phyloP scores from a whole-genome alignment of 805 yeast genomes.

The Monosporozyma servazzii region DNA sequence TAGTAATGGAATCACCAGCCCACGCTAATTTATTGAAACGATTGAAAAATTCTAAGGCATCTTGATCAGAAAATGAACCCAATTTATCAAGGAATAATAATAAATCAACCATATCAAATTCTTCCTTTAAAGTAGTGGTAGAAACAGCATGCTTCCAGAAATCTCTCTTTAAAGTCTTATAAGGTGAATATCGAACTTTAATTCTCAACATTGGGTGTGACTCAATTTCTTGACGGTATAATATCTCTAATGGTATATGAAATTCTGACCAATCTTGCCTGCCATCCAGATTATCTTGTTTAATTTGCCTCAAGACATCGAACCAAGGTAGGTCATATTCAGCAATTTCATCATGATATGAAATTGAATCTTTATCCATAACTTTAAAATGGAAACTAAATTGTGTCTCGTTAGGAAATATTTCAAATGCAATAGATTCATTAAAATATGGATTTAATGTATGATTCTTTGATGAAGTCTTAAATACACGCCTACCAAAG shows the following conservation, averaged over 20 bases:
- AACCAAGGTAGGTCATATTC: constrained; percentile 46
- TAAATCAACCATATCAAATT: constrained; percentile 44
- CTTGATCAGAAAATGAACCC: constrained; percentile 42
- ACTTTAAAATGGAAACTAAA: constrained; percentile 64
- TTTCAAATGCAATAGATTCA: constrained; percentile 72
- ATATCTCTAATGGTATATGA: not conserved
- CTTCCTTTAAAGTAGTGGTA: constrained; percentile 37
- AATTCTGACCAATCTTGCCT: constrained; percentile 23
- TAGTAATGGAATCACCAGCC: constrained; percentile 43
- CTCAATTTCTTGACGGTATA: constrained; percentile 12
- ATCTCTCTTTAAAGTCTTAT: constrained; percentile 50
- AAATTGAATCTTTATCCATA: constrained; percentile 74
- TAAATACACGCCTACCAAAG: constrained; percentile 77
- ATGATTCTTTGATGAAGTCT: constrained; percentile 79
- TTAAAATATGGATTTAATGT: constrained; percentile 74
- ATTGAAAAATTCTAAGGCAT: constrained; percentile 46
- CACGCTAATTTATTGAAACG: constrained; percentile 38
- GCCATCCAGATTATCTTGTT: not conserved
- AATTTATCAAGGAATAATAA: constrained; percentile 47
- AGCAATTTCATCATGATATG: constrained; percentile 80
- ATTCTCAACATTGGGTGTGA: constrained; percentile 40
- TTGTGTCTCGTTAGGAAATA: constrained; percentile 53
- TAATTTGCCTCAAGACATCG: constrained; percentile 29
- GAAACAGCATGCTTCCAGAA: constrained; percentile 57
- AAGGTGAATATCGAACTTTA: constrained; percentile 58